phyloP scores from a whole-genome alignment of 2,329 filamentous ascomycete species.

The Rugonectria rugulosa region DNA sequence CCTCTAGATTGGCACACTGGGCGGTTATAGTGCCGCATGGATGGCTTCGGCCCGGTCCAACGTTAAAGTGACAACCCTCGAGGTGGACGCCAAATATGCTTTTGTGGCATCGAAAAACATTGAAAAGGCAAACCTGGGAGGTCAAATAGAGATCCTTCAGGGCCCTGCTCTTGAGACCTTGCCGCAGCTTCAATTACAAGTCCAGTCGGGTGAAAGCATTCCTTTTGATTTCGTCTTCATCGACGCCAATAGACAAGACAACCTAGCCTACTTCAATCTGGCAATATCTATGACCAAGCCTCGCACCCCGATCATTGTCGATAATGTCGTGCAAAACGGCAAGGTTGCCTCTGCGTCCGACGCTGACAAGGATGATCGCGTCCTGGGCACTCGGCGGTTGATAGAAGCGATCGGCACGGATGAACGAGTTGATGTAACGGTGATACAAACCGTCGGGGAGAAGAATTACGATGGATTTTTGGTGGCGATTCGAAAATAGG shows the following conservation, averaged over 20 bases:
- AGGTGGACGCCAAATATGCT: not conserved
- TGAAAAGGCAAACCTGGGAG: not conserved
- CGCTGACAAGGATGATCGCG: conserved; percentile 1
- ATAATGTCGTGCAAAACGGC: conserved; percentile 1
- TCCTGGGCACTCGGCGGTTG: not conserved
- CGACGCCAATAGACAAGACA: conserved; percentile 9
- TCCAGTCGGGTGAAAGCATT: not conserved
- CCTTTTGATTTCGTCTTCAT: conserved; percentile 9
- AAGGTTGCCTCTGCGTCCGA: not conserved
- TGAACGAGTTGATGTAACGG: conserved; percentile 1
- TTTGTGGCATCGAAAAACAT: not conserved
- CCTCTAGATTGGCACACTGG: not conserved
- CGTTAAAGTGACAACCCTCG: not conserved
- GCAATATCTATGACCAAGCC: not conserved
- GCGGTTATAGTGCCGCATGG: conserved; percentile 8
- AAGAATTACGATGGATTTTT: conserved; percentile 6
- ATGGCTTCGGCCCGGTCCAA: not conserved
- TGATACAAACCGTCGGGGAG: conserved; percentile 1
- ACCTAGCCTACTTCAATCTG: conserved; percentile 4
- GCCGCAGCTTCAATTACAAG: not conserved
- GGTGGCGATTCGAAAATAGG: not conserved
- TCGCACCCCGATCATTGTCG: not conserved
- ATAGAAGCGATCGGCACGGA: conserved; percentile 3
- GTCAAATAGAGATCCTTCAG: not conserved
- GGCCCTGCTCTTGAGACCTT: not conserved